Conservation (phyloP, 23 red algal genomes). For the Gracilaria domingensis region DNA sequence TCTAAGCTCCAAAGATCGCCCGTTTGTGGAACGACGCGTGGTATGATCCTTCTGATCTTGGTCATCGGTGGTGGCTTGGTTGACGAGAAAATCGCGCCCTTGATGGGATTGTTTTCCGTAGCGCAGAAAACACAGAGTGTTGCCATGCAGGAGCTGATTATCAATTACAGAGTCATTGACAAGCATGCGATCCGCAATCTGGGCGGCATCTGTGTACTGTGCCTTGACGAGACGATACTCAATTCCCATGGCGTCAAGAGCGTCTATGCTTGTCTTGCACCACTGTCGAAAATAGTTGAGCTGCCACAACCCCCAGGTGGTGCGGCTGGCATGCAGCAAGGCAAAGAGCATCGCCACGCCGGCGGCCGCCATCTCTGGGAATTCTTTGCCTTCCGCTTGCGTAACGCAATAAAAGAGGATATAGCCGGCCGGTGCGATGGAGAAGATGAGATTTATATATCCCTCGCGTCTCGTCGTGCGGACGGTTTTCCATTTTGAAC, state of each 20-base stretch:
- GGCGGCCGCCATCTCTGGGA: slow-evolving; percentile 34
- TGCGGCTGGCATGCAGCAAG: slow-evolving; percentile 25
- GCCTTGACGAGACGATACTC: neutral
- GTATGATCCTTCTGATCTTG: neutral
- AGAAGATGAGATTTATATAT: slow-evolving; percentile 36
- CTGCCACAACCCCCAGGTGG: slow-evolving; percentile 52
- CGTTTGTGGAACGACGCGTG: neutral
- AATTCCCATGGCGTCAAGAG: slow-evolving; percentile 44
- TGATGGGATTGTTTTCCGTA: neutral
- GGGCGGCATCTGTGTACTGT: neutral
- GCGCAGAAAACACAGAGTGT: slow-evolving; percentile 6
- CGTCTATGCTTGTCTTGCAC: slow-evolving; percentile 7
- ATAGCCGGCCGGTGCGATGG: slow-evolving; percentile 41
- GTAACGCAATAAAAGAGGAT: slow-evolving; percentile 42
- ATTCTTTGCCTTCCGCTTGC: slow-evolving; percentile 27
- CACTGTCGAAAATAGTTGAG: slow-evolving; percentile 43
- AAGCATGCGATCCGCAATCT: slow-evolving; percentile 46
- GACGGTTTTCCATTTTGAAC: slow-evolving; percentile 38
- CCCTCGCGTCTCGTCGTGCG: slow-evolving; percentile 5
- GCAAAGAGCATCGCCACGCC: slow-evolving; percentile 59
- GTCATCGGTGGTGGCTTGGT: neutral
- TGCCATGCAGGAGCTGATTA: slow-evolving; percentile 43
- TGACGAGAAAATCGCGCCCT: neutral
- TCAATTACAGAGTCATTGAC: slow-evolving; percentile 49
- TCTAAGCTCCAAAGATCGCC: neutral